Base-by-base conservation (phyloP, 2,329 filamentous ascomycete species). In the Trichoderma asperellum region DNA sequence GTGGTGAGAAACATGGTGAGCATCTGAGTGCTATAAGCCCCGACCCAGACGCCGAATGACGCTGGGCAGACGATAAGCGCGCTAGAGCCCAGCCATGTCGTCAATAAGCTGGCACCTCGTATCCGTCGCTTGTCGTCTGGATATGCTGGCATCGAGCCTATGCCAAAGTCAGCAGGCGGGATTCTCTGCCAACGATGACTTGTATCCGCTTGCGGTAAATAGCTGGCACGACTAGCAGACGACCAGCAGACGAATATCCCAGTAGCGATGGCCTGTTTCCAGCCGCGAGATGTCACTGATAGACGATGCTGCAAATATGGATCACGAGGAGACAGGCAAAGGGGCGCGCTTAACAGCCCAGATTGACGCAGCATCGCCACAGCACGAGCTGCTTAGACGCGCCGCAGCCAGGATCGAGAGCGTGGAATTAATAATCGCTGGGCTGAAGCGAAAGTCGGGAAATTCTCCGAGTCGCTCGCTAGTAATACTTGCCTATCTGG, bases 361-460 rank as follows among this genome's bases (percentile, higher is more conserved):
- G 21, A 18, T 63, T 37, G 43, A 52, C 60, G 59, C 59, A 49
- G 60, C 60, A 63, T 47, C 32, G 60, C 60, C 60, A 63, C 60
- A 21, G 11, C 55, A 57, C 18, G 34, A 34, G 27, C 55, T 35
- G 60, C 43, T 60, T 63, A 53, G 43, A 32, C 60, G 60, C 60
- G 60, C 29, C 12, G 21, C 34, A 47, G 60, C 60, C 49, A 34
- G 59, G 59, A 43, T 6, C 11, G 5, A 21, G 37, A n/a, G 43
- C 60, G 18, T 16, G 60, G 40, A 4, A 43, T 43, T 43, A 43
- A n/a, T n/a, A 63, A 21, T 14, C 60, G 60, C 60, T 63, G 29
- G 43, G 40, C 59, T 52, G 60, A 63, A 49, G 59, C 16, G 12
- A 21, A 52, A 58, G 43, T 47, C 43, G n/a, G 47, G n/a, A 63